A percentile compares a stretch with the other conserved stretches of the same genome.
Conservation (phyloP, 768 basidiomycete genomes). For the Coprinellus micaceus region DNA sequence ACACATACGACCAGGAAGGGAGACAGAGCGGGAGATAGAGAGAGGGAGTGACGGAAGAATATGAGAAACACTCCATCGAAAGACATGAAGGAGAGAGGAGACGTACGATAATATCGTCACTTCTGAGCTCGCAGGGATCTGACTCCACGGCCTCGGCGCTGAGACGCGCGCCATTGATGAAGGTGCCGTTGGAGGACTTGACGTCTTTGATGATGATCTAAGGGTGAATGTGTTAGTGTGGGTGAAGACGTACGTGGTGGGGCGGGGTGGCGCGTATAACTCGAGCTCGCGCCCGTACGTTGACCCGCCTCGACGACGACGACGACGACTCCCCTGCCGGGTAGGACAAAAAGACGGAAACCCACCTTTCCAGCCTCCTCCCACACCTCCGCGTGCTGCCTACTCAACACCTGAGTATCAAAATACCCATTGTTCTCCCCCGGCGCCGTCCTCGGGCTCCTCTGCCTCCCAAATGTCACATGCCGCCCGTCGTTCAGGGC, state of each 20-base stretch:
- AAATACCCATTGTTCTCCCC: constrained; percentile 94
- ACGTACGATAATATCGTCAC: constrained; percentile 91
- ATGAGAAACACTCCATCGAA: too few relatives aligned
- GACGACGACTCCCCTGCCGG: constrained; percentile 11
- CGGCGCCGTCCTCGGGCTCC: constrained; percentile 91
- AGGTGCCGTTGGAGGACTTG: constrained; percentile 96
- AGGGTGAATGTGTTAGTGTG: too few relatives aligned
- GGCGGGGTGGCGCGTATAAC: too few relatives aligned
- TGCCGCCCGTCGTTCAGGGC: constrained; percentile 62
- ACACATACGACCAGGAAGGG: too few relatives aligned
- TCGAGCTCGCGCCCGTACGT: too few relatives aligned
- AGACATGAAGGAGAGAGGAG: too few relatives aligned
- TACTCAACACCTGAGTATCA: constrained; percentile 88
- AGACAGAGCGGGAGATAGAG: too few relatives aligned
- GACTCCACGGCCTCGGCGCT: constrained; percentile 74
- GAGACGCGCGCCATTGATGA: constrained; percentile 93
- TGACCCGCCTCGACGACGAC: too few relatives aligned
- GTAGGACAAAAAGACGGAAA: constrained; percentile 1
- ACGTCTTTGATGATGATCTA: constrained; percentile 99
- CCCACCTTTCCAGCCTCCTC: constrained; percentile 83
- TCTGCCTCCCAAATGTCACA: constrained; percentile 92
- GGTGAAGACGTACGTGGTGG: too few relatives aligned
- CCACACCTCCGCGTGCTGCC: constrained; percentile 99
- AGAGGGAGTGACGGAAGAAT: too few relatives aligned
- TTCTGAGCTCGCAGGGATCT: constrained; percentile 90